Conservation (phyloP, 2,329 filamentous ascomycete species). For the Simplicillium sp. region DNA sequence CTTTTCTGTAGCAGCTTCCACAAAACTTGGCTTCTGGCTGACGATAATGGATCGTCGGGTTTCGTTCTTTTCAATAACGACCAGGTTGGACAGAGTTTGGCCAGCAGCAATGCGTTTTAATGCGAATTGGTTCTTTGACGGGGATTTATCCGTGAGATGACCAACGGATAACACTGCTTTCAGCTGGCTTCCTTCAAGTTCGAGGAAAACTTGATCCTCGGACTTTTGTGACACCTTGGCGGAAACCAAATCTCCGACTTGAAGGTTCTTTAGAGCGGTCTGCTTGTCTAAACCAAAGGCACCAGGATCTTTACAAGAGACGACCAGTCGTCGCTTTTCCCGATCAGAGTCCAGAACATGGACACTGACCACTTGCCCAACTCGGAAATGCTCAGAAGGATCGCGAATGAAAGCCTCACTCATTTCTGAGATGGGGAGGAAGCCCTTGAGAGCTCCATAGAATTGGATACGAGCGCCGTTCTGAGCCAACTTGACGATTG, state of each 20-base stretch:
- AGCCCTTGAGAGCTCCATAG: slow-evolving; percentile 74
- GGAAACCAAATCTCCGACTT: slow-evolving; percentile 64
- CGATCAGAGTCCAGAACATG: slow-evolving; percentile 75
- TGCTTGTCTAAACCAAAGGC: slow-evolving; percentile 69
- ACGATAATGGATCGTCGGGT: slow-evolving; percentile 66
- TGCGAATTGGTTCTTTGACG: slow-evolving; percentile 65
- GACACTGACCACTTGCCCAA: slow-evolving; percentile 85
- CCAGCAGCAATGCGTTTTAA: slow-evolving; percentile 78
- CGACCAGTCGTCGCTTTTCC: slow-evolving; percentile 61
- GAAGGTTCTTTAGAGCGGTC: slow-evolving; percentile 60
- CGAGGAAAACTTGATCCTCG: slow-evolving; percentile 65
- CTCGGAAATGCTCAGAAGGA: slow-evolving; percentile 77
- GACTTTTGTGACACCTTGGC: slow-evolving; percentile 78
- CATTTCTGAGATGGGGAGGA: slow-evolving; percentile 92
- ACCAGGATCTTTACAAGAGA: slow-evolving; percentile 87
- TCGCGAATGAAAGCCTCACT: slow-evolving; percentile 93
- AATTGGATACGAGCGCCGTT: slow-evolving; percentile 87
- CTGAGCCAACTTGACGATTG: slow-evolving; percentile 69
- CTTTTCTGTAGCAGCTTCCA: slow-evolving; percentile 65
- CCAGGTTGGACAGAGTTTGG: slow-evolving; percentile 70
- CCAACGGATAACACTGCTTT: slow-evolving; percentile 68
- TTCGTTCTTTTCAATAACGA: slow-evolving; percentile 79
- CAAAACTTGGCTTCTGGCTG: slow-evolving; percentile 73
- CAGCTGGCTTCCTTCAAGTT: slow-evolving; percentile 63
- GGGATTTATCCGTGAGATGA: slow-evolving; percentile 78